Conservation (phyloP, 176 grass and related monocot species). For the Calamus simplicifolius region DNA sequence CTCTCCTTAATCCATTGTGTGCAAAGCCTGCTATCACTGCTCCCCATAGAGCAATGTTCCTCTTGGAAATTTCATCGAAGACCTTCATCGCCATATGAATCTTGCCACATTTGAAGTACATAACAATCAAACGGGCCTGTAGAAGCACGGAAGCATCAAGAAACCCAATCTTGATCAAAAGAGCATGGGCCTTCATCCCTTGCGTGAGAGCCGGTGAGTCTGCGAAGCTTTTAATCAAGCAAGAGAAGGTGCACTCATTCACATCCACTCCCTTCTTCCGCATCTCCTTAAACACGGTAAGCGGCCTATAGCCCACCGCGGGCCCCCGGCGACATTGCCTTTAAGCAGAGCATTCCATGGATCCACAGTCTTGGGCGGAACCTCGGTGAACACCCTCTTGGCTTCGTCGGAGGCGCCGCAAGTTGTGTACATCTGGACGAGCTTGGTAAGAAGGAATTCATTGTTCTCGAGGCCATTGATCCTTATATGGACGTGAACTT, state of each 20-base stretch:
- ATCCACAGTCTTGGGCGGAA: slow-evolving; percentile 31
- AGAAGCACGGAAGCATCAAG: slow-evolving; percentile 37
- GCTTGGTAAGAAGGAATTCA: slow-evolving; percentile 52
- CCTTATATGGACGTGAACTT: slow-evolving; percentile 63
- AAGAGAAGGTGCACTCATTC: slow-evolving; percentile 76
- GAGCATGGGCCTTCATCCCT: slow-evolving; percentile 48
- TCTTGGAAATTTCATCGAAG: slow-evolving; percentile 80
- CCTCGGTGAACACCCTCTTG: slow-evolving; percentile 30
- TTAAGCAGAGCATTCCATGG: slow-evolving; percentile 76
- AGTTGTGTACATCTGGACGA: slow-evolving; percentile 57
- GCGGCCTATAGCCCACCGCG: slow-evolving; percentile 26
- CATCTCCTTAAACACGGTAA: slow-evolving; percentile 48
- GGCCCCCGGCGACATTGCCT: slow-evolving; percentile 40
- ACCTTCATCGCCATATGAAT: slow-evolving; percentile 58
- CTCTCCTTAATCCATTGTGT: slow-evolving; percentile 68
- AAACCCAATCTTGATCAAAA: slow-evolving; percentile 75
- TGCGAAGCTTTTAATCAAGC: slow-evolving; percentile 73
- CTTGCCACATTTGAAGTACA: slow-evolving; percentile 88
- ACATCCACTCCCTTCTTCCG: slow-evolving; percentile 33
- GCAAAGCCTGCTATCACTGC: slow-evolving; percentile 64
- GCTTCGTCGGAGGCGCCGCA: slow-evolving; percentile 53
- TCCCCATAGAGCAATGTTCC: slow-evolving; percentile 68
- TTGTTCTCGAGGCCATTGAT: slow-evolving; percentile 55
- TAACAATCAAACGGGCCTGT: slow-evolving; percentile 64
- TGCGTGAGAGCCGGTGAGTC: slow-evolving; percentile 53